A percentile compares a stretch with the other conserved stretches of the same genome.
Evolutionary conservation across 345 rosid species (phyloP).

Genomic region (Anastatica hierochuntica): DNA sequence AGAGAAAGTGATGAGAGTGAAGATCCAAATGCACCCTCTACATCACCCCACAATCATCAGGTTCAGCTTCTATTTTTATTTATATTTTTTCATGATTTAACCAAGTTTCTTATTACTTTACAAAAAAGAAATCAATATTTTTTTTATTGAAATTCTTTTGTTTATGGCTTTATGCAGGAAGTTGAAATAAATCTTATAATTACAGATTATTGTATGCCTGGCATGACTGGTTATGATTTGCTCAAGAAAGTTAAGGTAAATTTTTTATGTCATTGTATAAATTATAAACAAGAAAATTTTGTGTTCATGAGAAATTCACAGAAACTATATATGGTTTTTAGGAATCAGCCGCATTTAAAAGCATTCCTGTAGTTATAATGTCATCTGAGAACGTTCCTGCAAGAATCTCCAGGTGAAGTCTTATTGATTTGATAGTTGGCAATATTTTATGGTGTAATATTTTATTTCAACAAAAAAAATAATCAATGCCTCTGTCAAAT

Average conservation of each 20-base stretch:
- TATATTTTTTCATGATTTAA: background rate
- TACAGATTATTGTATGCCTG: slow-evolving; percentile 97
- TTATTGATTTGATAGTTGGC: no score
- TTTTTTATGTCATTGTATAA: background rate
- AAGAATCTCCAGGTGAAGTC: slow-evolving; percentile 47
- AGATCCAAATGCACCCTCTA: slow-evolving; percentile 24
- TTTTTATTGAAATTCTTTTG: background rate
- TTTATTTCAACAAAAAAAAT: no score
- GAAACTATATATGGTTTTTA: slow-evolving; percentile 20
- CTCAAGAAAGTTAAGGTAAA: slow-evolving; percentile 74
- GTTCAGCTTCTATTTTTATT: background rate
- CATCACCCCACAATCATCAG: slow-evolving; percentile 27
- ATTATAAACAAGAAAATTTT: background rate
- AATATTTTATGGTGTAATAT: no score
- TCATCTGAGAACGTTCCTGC: slow-evolving; percentile 87
- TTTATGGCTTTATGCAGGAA: slow-evolving; percentile 22
- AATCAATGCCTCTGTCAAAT: no score
- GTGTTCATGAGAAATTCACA: background rate
- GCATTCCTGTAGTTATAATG: slow-evolving; percentile 88
- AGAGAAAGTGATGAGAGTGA: slow-evolving; percentile 17
- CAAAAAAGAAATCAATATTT: no score
- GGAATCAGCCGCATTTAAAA: slow-evolving; percentile 58
- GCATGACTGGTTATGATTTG: slow-evolving; percentile 94
- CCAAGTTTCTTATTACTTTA: background rate
- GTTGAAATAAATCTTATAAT: slow-evolving; percentile 63